These are phyloP conservation scores for Exophiala sideris DNA, from an alignment of 2,329 filamentous ascomycete species.

Conservation along the genomic window DNA sequence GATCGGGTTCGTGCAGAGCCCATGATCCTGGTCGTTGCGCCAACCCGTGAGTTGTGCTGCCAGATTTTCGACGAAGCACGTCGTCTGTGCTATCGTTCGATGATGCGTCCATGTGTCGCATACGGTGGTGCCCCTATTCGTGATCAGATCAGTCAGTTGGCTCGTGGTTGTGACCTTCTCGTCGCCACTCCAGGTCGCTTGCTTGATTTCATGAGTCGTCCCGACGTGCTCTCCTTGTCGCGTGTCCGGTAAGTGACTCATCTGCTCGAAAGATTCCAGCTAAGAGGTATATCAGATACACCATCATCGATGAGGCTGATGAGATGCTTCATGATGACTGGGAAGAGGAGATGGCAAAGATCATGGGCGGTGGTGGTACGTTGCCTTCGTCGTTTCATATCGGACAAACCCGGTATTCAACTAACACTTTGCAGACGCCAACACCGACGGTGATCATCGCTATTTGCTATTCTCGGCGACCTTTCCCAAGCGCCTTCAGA, in stretches of 20 bases:
- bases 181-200: slow-evolving; percentile 86
- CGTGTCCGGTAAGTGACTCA: slow-evolving; percentile 61
- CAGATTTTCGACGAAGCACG: slow-evolving; percentile 95
- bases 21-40: slow-evolving; percentile 77
- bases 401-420: slow-evolving; percentile 15
- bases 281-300: slow-evolving; percentile 30
- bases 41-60: slow-evolving; percentile 83
- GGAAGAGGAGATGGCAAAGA: slow-evolving; percentile 68
- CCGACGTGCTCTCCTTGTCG: slow-evolving; percentile 64
- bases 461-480: slow-evolving; percentile 92
- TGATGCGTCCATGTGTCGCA: slow-evolving; percentile 84
- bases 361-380: slow-evolving; percentile 78
- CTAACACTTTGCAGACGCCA: slow-evolving; percentile 55
- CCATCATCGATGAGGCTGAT: slow-evolving; percentile 89
- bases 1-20: slow-evolving; percentile 72
- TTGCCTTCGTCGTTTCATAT: slow-evolving; percentile 24
- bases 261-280: no score
- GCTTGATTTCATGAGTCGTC: slow-evolving; percentile 71
- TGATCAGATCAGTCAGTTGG: slow-evolving; percentile 69
- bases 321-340: slow-evolving; percentile 82
- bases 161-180: slow-evolving; percentile 82
- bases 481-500: slow-evolving; percentile 75
- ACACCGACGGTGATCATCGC: slow-evolving; percentile 66
- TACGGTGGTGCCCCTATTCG: slow-evolving; percentile 78
- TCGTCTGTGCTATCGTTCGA: slow-evolving; percentile 88